Evolutionary conservation across 2,329 filamentous ascomycete species (phyloP), one percentile per base, ranked within the genome.

Genomic region (Cercospora brassicicola): DNA sequence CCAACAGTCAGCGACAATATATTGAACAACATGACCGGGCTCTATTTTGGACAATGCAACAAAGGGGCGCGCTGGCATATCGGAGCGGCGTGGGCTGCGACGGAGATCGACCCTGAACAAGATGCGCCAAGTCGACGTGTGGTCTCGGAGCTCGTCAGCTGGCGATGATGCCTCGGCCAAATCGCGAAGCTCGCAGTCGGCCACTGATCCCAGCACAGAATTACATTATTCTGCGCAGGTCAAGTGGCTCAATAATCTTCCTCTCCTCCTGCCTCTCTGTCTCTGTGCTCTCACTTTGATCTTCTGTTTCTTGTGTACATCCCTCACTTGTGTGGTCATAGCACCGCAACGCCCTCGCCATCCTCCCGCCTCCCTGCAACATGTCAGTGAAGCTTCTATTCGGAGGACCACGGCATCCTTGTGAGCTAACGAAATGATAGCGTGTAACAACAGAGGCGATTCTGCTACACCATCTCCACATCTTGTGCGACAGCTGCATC

Each of bases 401-500:
- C 48, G 48, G 23, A 13, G 13, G 23, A 26, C 6, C 23, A 55
- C 48, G 23, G 11, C 23, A 15, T 59, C 15, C 55, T 30, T 13
- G 28, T 13, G 31, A 59, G n/a, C 55, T 59, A 30, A 59, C 55
- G 31, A 20, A 33, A 20, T 31, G 28, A 23, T 30, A 59, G 55
- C 31, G 55, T 36, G 55, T 8, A 33, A 36, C 55, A 59, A 30
- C 30, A 36, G 28, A 31, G 55, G 10, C 48, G 48, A 53, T 5
- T 53, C 20, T 53, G 20, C 20, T 18, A 36, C 45, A 23, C 20
- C 45, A 13, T 26, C 45, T 33, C 11, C 55, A 10, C 13, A 65
- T 39, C 42, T n/a, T 36, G 23, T 53, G 42, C 39, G 48, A 39
- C 56, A 48, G 30, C 63, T 68, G 67, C 67, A 68, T 20, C 63